Percentiles rank a stretch among this genome's conserved stretches.
Evolutionary conservation across 2,329 filamentous ascomycete species (phyloP).

Genomic region (Sarocladium kiliense): DNA sequence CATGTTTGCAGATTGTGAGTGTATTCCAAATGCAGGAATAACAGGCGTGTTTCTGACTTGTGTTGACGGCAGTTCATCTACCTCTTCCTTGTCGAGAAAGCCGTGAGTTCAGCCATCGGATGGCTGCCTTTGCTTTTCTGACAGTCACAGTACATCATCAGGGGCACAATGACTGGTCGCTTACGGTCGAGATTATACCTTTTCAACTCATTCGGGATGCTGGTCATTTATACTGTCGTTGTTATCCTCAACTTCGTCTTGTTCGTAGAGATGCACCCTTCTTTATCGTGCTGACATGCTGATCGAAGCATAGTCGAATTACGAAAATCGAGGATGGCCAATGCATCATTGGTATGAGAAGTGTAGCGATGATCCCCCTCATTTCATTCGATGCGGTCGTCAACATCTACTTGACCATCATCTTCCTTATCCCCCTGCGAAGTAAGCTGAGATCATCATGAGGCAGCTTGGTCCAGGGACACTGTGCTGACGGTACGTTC

Average conservation of each 20-base stretch:
- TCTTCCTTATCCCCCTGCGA: slow-evolving; percentile 58
- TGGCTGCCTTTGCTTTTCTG: not conserved
- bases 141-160: slow-evolving; percentile 47
- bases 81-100: slow-evolving; percentile 60
- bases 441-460: slow-evolving; percentile 30
- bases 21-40: not conserved
- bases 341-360: slow-evolving; percentile 59
- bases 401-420: slow-evolving; percentile 57
- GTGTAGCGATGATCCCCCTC: slow-evolving; percentile 53
- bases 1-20: not conserved
- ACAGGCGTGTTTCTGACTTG: not conserved
- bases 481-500: not conserved
- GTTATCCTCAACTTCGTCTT: slow-evolving; percentile 56
- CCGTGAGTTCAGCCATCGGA: slow-evolving; percentile 33
- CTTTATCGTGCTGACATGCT: not conserved
- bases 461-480: not conserved
- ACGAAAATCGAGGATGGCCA: slow-evolving; percentile 47
- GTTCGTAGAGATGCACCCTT: slow-evolving; percentile 31
- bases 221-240: slow-evolving; percentile 38
- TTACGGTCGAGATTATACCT: slow-evolving; percentile 52
- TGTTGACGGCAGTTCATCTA: too few relatives aligned
- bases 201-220: slow-evolving; percentile 56
- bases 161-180: slow-evolving; percentile 45
- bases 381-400: slow-evolving; percentile 56
- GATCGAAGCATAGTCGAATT: slow-evolving; percentile 41